Conservation (phyloP, 805 yeast genomes). For the Metschnikowia drakensbergensis region DNA sequence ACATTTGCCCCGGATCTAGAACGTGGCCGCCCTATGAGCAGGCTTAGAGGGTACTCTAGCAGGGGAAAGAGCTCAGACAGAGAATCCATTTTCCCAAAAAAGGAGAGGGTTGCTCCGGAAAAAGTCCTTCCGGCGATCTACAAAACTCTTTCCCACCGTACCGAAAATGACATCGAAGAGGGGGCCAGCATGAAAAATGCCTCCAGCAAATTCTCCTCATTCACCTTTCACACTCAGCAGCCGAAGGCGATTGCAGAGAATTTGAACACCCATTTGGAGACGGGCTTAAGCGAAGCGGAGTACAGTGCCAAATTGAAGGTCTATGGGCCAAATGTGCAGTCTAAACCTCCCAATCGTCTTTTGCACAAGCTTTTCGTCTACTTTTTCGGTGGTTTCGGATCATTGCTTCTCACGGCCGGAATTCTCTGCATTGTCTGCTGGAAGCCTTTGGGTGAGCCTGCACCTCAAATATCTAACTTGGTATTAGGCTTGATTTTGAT, state of each 20-base stretch:
- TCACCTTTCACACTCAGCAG: slow-evolving; percentile 29
- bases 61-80: background rate
- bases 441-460: slow-evolving; percentile 47
- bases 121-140: slow-evolving; percentile 34
- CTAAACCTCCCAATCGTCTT: slow-evolving; percentile 34
- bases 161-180: slow-evolving; percentile 9
- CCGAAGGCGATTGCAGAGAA: slow-evolving; percentile 21
- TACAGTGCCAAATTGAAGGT: slow-evolving; percentile 14
- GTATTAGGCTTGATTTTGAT: slow-evolving; percentile 41
- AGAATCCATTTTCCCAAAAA: background rate
- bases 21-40: slow-evolving; percentile 1
- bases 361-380: slow-evolving; percentile 33
- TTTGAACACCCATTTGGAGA: slow-evolving; percentile 18
- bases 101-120: slow-evolving; percentile 23
- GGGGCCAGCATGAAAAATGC: background rate
- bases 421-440: slow-evolving; percentile 41
- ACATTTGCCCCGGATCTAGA: slow-evolving; percentile 2
- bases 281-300: slow-evolving; percentile 23
- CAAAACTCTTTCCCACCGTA: slow-evolving; percentile 34
- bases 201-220: slow-evolving; percentile 22
- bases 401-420: slow-evolving; percentile 39
- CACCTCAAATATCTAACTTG: slow-evolving; percentile 40
- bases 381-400: slow-evolving; percentile 49
- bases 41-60: background rate
- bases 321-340: slow-evolving; percentile 35